Base-by-base conservation (phyloP, 306 rosid genomes). In the Astragalus glycyphyllos region DNA sequence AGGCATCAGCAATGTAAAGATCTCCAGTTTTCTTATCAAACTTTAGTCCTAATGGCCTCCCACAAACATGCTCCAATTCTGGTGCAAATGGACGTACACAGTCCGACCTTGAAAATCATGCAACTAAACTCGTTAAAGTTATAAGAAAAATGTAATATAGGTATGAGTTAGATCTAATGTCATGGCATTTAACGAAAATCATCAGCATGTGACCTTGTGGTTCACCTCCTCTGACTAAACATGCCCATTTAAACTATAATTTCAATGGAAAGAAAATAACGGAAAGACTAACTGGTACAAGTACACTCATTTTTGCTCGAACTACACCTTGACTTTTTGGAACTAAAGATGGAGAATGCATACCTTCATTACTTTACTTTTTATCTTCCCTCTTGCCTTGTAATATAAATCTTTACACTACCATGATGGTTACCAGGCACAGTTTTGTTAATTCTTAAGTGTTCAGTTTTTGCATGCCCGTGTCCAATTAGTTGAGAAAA, bases 1-100 rank as follows among this genome's bases (percentile, higher is more conserved):
- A 94, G 58, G 97, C 94, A 78, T 94, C 98, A 4, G 98, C 98
- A 23, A 89, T 86, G 50, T 88, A 94, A 14, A 94, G 82, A 68
- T 94, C 92, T 69, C 96, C 96, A 31, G 65, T 94, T 78, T 84
- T 86, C 87, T 83, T 84, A 32, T 89, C 89, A 46, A 90, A 94
- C 49, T 74, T 84, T 14, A 90, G 76, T 46, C 97, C 98, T 67
- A 94, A 78, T 26, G 97, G 98, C 69, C 97, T 86, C 76, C 97
- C 98, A 73, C 98, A 94, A 37, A 87, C 62, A 61, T 90, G 97
- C 85, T 94, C 98, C 85, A 86, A 31, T 51, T 94, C 94, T 35
- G 75, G 97, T 17, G 97, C 98, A 61, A 89, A 84, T 41, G 97
- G 95, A 57, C 83, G 86, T 6, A 68, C 48, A 35, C 98, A 94